phyloP scores from a whole-genome alignment of 73 alveolate genomes.

The Effrenium voratum region DNA sequence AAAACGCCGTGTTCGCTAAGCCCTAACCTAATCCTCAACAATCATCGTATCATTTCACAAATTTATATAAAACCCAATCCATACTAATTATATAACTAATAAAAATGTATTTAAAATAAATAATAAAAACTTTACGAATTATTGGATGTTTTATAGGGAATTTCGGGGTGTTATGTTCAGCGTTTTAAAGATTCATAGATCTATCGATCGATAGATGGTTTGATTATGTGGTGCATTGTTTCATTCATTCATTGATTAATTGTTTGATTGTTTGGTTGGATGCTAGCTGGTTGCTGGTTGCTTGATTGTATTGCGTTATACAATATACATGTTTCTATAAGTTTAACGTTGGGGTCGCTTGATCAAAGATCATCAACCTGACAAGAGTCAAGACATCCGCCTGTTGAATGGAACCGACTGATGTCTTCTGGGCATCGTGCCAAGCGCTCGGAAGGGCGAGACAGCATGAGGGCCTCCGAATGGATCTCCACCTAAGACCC shows the following conservation, averaged over 20 bases:
- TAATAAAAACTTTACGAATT: not conserved
- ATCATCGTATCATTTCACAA: not conserved
- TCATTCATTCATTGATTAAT: not conserved
- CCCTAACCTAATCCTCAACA: not conserved
- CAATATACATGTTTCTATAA: not conserved
- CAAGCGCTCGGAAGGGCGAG: not conserved
- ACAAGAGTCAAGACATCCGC: not conserved
- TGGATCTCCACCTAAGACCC: constrained; percentile 66
- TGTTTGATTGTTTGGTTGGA: too few species aligned
- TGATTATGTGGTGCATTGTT: not conserved
- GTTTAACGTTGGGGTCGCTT: not conserved
- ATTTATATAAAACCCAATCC: not conserved
- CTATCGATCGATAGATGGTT: not conserved
- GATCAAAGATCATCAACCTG: not conserved
- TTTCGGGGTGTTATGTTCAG: not conserved
- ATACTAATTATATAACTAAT: not conserved
- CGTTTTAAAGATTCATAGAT: not conserved
- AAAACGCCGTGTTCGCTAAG: not conserved
- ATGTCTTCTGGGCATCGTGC: not conserved
- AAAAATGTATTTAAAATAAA: not conserved
- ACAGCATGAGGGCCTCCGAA: constrained; percentile 75
- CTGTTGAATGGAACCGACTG: not conserved
- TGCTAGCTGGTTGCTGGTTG: not conserved
- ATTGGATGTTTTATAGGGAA: not conserved
- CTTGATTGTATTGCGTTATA: not conserved